Base-by-base conservation (phyloP, 2,329 filamentous ascomycete species). In the Diaporthe amygdali region DNA sequence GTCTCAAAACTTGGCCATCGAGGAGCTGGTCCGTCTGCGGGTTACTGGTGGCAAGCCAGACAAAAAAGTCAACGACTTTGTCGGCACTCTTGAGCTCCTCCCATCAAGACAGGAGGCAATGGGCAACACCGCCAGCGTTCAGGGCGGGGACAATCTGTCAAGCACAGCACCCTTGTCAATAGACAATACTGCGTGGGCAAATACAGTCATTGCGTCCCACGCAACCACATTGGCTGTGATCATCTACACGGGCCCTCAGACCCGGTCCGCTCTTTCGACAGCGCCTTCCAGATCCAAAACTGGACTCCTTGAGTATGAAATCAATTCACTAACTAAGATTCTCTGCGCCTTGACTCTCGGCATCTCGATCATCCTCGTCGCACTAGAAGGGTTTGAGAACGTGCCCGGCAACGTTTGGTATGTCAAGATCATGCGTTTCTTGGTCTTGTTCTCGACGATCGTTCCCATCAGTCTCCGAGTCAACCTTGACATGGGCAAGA, bases 401-500 rank as follows among this genome's bases (percentile, higher is more conserved):
- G 90, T 89, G 2, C 86, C 90, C 68, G 89, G 88, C 25, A 89
- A 90, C 68, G 84, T 89, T 30, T 99, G 96, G 96, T 99, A 98
- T 81, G 91, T 98, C 75, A 96, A 97, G 74, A 97, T 98, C 77
- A 96, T 97, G 91, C 92, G 96, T n/a, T 99, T 98, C 79, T 84
- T 99, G 74, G 97, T 99, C 72, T 86, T 99, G 1, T 99, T 99
- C 85, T 98, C 96, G n/a, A 98, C 96, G 0, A 99, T 99, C 77
- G 97, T 99, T 32, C 96, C 96, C 1, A 98, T 99, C 81, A 97
- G 95, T 82, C 86, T 99, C 75, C 93, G 96, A 64, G 96, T 99
- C 76, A 99, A 99, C 79, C 86, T 99, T 22, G 96, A 99, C 79
- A 92, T 99, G 89, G 97, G 96, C 47, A 99, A 99, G 82, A 96